Evolutionary conservation across 2,329 filamentous ascomycete species (phyloP), one percentile per base, ranked within the genome.

Genomic region (Zopfia rhizophila): DNA sequence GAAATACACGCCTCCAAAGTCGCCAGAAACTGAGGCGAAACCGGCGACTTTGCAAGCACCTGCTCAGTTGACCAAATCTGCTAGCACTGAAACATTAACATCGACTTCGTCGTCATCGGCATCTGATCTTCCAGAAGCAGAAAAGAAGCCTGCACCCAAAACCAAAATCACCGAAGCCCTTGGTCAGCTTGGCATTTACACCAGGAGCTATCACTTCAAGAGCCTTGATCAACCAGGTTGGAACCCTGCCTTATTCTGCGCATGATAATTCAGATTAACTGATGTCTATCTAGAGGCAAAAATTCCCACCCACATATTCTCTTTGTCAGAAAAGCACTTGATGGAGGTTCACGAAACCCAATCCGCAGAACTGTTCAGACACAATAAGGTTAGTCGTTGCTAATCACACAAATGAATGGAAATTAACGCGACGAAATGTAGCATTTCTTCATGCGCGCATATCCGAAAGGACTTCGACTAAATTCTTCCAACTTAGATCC

Each of bases 401-500:
- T 12, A 4, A 7, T 28, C 3, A 11, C 22, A 28, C 11, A 19
- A 5, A 31, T 23, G 12, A 23, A 4, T 6, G 19, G n/a, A 38
- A 24, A 4, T 30, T 19, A 28, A 11, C 5, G 12, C 31, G n/a
- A 28, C 38, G 11, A 19, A 46, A 4, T 5, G 7, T 17, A 45
- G 42, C 77, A 85, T 57, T 93, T 83, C 63, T 77, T 97, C 60
- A 91, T 97, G 89, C 85, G 93, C 13, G 88, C 90, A 0, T 97
- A 96, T 61, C 93, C 92, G 0, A 91, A 89, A 24, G 90, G 90
- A 1, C 79, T 91, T 45, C 85, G 92, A 5, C 85, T 97, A 39
- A 81, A 84, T 49, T 96, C 90, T 0, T 94, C 90, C 1, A 97
- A 97, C 65, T 78, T 95, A 10, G 90, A 96, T 58, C 91, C 93